Percentiles rank a stretch among this genome's conserved stretches.
phyloP scores from a whole-genome alignment of 106 monocot genomes.

The Dendrobium huoshanense region DNA sequence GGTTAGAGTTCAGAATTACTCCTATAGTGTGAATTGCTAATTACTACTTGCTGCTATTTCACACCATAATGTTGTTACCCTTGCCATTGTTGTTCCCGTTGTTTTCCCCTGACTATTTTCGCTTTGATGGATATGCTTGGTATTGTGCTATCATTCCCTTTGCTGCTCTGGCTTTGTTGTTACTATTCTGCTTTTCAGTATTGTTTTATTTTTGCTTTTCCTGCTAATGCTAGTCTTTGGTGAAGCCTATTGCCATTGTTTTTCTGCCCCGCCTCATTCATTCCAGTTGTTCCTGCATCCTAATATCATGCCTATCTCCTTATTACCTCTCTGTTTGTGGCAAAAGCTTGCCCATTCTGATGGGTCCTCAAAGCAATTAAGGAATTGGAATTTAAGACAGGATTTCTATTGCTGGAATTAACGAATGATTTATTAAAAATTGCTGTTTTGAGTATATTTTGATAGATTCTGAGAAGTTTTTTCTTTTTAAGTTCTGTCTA shows the following conservation, averaged over 20 bases:
- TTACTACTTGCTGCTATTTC: not conserved
- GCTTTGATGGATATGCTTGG: too few species aligned
- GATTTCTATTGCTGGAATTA: not conserved
- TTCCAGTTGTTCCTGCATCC: not conserved
- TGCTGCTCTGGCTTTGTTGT: not conserved
- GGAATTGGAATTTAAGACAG: not conserved
- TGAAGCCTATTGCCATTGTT: not conserved
- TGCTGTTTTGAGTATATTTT: not conserved
- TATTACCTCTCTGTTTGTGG: not conserved
- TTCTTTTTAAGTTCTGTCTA: too few species aligned
- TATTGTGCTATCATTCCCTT: not conserved
- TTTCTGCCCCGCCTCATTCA: not conserved
- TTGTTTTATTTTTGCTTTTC: not conserved
- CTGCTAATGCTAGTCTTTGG: not conserved
- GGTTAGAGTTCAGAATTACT: not conserved
- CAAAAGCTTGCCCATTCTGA: not conserved
- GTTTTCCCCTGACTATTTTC: not conserved
- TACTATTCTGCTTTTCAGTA: not conserved
- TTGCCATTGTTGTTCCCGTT: not conserved
- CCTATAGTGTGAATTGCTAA: not conserved
- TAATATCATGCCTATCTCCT: not conserved
- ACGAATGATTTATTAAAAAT: not conserved
- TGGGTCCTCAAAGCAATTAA: not conserved
- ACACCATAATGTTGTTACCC: not conserved
- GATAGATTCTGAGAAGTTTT: not conserved